A percentile compares a stretch with the other conserved stretches of the same genome.
Conservation (phyloP, 768 basidiomycete species). For the Solioccasus polychromus region DNA sequence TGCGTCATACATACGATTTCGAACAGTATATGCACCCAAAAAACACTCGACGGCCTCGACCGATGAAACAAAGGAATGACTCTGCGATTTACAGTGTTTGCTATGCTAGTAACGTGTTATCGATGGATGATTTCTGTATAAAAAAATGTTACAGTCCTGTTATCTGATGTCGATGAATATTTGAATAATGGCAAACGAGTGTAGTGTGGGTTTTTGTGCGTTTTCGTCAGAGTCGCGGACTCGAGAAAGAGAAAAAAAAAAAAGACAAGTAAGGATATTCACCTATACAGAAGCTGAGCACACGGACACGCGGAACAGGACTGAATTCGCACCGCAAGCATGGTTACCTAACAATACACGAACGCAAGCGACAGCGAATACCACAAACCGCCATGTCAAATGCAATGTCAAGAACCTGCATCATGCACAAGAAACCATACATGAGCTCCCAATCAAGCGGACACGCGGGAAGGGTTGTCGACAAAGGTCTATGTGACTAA, state of each 20-base stretch:
- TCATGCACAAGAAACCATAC: conserved; percentile 17
- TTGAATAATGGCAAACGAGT: conserved; percentile 16
- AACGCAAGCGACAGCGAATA: conserved; percentile 36
- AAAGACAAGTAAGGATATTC: neutral
- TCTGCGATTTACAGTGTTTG: conserved; percentile 25
- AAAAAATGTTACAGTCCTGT: conserved; percentile 29
- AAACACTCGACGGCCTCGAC: conserved; percentile 10
- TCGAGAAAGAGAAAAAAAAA: conserved; percentile 8
- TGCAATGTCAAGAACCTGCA: conserved; percentile 32
- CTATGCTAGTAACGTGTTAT: conserved; percentile 25
- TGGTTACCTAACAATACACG: conserved; percentile 55
- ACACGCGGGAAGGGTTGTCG: neutral
- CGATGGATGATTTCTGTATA: conserved; percentile 14
- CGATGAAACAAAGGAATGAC: conserved; percentile 28
- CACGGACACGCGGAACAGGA: conserved; percentile 20
- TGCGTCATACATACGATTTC: conserved; percentile 10
- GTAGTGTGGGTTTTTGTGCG: conserved; percentile 20
- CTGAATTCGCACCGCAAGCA: conserved; percentile 40
- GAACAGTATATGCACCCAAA: conserved; percentile 25
- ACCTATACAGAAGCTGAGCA: conserved; percentile 22
- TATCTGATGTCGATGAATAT: conserved; percentile 15
- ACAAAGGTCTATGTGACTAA: conserved; percentile 23
- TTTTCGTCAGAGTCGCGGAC: conserved; percentile 29
- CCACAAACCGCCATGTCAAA: conserved; percentile 22
- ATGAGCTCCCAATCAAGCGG: conserved; percentile 18